These are phyloP conservation scores for Leccinum discolor DNA, from an alignment of 1,284 basidiomycete species.

Conservation along the genomic window DNA sequence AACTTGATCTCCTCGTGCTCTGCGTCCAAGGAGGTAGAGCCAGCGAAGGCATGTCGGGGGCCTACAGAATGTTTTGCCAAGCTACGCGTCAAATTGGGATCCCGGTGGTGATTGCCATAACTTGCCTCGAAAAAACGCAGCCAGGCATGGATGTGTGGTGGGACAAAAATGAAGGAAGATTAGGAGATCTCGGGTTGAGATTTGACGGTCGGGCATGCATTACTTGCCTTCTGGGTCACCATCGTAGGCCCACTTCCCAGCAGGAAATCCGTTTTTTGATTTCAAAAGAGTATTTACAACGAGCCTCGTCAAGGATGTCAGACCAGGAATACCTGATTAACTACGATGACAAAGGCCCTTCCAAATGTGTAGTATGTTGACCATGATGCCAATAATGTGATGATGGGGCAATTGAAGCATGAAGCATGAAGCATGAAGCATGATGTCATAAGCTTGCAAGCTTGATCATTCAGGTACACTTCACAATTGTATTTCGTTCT, in stretches of 20 bases:
- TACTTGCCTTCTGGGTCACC: conserved; percentile 19
- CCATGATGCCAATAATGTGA: neutral
- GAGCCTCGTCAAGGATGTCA: neutral
- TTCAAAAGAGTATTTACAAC: conserved; percentile 6
- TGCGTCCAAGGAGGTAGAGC: conserved; percentile 19
- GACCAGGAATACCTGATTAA: conserved; percentile 11
- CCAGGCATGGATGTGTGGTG: conserved; percentile 34
- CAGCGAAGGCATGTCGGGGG: conserved; percentile 6
- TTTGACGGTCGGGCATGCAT: conserved; percentile 30
- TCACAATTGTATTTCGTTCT: conserved; percentile 5
- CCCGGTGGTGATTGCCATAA: conserved; percentile 31
- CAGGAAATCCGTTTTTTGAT: conserved; percentile 16
- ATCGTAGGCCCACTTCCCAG: conserved; percentile 18
- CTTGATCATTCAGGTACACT: neutral
- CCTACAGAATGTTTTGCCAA: conserved; percentile 20
- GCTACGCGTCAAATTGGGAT: conserved; percentile 14
- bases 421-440: too few relatives aligned
- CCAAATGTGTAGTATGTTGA: conserved; percentile 19
- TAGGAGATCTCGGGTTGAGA: conserved; percentile 13
- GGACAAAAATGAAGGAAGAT: conserved; percentile 21
- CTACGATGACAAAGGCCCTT: neutral
- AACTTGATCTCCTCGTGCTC: conserved; percentile 24
- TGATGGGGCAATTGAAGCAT: neutral
- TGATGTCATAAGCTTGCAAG: too few relatives aligned
- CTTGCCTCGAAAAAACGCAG: conserved; percentile 25